These are phyloP conservation scores for Gaeumannomyces tritici DNA, from an alignment of 2,329 filamentous ascomycete genomes.

Conservation along the genomic window DNA sequence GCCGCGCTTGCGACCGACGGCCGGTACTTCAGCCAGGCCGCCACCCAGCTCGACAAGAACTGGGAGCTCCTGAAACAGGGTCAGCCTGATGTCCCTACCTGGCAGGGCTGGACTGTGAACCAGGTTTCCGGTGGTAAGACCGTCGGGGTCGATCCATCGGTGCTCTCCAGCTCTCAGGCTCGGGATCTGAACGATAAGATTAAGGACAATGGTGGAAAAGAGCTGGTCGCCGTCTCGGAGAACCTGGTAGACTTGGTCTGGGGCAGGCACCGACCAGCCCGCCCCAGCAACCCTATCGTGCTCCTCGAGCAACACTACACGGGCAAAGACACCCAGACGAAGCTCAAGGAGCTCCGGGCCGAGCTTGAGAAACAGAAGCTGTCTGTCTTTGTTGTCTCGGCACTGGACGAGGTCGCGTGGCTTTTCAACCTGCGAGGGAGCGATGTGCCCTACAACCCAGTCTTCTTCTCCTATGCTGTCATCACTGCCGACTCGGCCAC, in stretches of 20 bases:
- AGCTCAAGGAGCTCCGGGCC: constrained; percentile 79
- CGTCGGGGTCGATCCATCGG: constrained; percentile 82
- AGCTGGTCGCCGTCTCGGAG: constrained; percentile 62
- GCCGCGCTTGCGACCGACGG: constrained; percentile 91
- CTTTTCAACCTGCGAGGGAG: constrained; percentile 93
- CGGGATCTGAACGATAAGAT: constrained; percentile 76
- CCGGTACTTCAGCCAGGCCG: constrained; percentile 94
- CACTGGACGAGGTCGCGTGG: constrained; percentile 96
- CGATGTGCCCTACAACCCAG: constrained; percentile 95
- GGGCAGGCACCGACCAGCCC: constrained; percentile 61
- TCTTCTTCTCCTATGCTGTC: constrained; percentile 95
- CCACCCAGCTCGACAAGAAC: constrained; percentile 81
- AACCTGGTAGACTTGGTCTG: constrained; percentile 93
- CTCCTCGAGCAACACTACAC: constrained; percentile 64
- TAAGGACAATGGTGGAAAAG: constrained; percentile 72
- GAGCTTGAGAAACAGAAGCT: constrained; percentile 86
- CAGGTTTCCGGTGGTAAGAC: constrained; percentile 78
- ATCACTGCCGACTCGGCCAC: constrained; percentile 69
- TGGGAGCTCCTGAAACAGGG: constrained; percentile 92
- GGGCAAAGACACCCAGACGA: constrained; percentile 73
- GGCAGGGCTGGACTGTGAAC: constrained; percentile 91
- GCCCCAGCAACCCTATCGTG: constrained; percentile 67
- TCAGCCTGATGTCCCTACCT: constrained; percentile 86
- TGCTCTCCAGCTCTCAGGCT: constrained; percentile 58
- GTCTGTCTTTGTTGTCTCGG: constrained; percentile 79